phyloP scores from a whole-genome alignment of 345 rosid species.

The Microcos paniculata region DNA sequence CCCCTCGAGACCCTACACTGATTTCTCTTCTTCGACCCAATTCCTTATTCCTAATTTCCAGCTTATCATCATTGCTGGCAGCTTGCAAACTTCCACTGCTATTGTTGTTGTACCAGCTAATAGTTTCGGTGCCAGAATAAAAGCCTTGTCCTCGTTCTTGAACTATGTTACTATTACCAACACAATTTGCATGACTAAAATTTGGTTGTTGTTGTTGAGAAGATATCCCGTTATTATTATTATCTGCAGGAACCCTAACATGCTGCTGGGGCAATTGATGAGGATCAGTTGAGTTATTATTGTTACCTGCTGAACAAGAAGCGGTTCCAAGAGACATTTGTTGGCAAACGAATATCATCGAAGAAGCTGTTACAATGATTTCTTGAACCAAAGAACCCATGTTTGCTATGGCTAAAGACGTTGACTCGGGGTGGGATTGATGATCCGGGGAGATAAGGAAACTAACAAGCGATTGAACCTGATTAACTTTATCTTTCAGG shows the following conservation, averaged over 20 bases:
- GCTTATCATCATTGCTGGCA: conserved; percentile 5
- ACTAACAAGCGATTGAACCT: conserved; percentile 54
- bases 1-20: conserved; percentile 10
- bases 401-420: conserved; percentile 45
- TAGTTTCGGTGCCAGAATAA: conserved; percentile 22
- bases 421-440: conserved; percentile 36
- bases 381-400: conserved; percentile 58
- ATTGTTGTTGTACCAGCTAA: conserved; percentile 23
- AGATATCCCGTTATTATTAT: background rate
- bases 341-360: conserved; percentile 66
- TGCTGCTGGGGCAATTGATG: conserved; percentile 13
- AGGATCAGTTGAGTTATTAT: conserved; percentile 3
- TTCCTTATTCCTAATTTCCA: conserved; percentile 8
- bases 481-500: conserved; percentile 63
- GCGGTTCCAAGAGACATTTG: conserved; percentile 35
- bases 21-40: background rate
- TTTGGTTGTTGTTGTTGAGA: conserved; percentile 9
- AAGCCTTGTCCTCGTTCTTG: conserved; percentile 34
- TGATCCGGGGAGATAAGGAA: conserved; percentile 36
- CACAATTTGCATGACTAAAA: background rate
- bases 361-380: conserved; percentile 58
- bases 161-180: conserved; percentile 6
- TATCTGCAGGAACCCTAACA: conserved; percentile 1
- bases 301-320: conserved; percentile 12
- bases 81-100: background rate